Conservation (phyloP, 2,329 filamentous ascomycete genomes). For the Cladophialophora bantiana region DNA sequence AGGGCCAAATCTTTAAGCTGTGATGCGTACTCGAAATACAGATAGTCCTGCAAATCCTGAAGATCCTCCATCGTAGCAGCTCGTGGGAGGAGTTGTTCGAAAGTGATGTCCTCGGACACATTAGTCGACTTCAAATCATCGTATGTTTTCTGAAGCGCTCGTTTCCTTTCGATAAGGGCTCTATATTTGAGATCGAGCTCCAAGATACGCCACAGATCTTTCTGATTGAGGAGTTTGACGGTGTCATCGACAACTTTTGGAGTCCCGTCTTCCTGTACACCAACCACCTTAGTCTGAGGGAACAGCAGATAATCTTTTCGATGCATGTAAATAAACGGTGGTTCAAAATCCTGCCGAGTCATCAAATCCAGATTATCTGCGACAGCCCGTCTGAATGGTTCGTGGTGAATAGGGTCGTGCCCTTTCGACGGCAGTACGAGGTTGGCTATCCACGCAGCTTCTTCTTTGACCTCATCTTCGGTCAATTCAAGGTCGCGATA, state of each 20-base stretch:
- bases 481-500: constrained; percentile 83
- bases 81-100: constrained; percentile 80
- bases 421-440: constrained; percentile 88
- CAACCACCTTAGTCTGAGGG: constrained; percentile 72
- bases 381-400: constrained; percentile 85
- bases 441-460: constrained; percentile 89
- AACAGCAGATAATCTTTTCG: constrained; percentile 98
- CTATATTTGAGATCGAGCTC: constrained; percentile 96
- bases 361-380: constrained; percentile 94
- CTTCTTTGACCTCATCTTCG: constrained; percentile 86
- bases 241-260: constrained; percentile 74
- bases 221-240: constrained; percentile 88
- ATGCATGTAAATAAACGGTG: constrained; percentile 97
- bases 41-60: constrained; percentile 93
- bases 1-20: constrained; percentile 81
- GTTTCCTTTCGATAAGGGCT: constrained; percentile 89
- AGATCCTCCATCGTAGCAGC: constrained; percentile 92
- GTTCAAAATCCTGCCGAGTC: constrained; percentile 91
- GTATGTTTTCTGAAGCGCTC: constrained; percentile 79
- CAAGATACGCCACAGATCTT: constrained; percentile 92
- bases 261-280: constrained; percentile 71
- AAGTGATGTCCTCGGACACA: constrained; percentile 72
- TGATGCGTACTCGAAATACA: constrained; percentile 89
- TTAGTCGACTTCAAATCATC: constrained; percentile 74
- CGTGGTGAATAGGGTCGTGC: constrained; percentile 72